Conservation (phyloP, 2,329 filamentous ascomycete genomes). For the Aspergillus felis region DNA sequence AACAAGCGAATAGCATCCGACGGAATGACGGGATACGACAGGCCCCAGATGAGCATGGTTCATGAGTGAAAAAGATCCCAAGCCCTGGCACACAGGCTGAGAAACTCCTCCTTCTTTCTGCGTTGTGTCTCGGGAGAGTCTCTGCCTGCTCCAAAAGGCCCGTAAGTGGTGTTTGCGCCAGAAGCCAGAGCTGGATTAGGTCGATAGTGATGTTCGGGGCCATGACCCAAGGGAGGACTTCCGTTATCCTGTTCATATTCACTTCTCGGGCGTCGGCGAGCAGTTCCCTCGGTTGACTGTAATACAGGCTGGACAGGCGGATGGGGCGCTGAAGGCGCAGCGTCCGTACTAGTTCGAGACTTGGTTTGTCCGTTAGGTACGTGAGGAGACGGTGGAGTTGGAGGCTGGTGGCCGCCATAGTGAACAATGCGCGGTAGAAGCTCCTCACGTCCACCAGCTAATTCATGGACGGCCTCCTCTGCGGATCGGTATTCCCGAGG, state of each 20-base stretch:
- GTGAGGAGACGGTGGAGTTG: constrained; percentile 76
- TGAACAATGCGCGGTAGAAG: constrained; percentile 90
- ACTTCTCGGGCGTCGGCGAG: constrained; percentile 71
- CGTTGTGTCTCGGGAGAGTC: constrained; percentile 79
- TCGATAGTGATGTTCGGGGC: constrained; percentile 51
- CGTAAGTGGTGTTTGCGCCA: constrained; percentile 41
- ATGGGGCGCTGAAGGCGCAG: constrained; percentile 61
- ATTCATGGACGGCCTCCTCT: constrained; percentile 86
- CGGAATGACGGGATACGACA: neutral
- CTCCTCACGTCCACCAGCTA: constrained; percentile 89
- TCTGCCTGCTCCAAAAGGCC: constrained; percentile 74
- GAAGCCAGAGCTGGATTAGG: constrained; percentile 32
- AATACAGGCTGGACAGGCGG: constrained; percentile 45
- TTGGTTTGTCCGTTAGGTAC: constrained; percentile 26
- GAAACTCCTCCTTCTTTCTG: constrained; percentile 89
- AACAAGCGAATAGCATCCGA: neutral
- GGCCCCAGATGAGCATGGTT: constrained; percentile 18
- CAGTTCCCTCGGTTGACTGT: constrained; percentile 27
- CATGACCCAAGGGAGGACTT: constrained; percentile 77
- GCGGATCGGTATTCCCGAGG: constrained; percentile 89
- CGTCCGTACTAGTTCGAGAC: constrained; percentile 34
- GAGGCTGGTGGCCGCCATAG: constrained; percentile 90
- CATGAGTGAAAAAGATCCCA: constrained; percentile 98
- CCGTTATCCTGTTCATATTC: constrained; percentile 89
- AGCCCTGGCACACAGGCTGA: constrained; percentile 77